Base-by-base conservation (phyloP, 106 monocot genomes). In the Dendrobium chrysotoxum region DNA sequence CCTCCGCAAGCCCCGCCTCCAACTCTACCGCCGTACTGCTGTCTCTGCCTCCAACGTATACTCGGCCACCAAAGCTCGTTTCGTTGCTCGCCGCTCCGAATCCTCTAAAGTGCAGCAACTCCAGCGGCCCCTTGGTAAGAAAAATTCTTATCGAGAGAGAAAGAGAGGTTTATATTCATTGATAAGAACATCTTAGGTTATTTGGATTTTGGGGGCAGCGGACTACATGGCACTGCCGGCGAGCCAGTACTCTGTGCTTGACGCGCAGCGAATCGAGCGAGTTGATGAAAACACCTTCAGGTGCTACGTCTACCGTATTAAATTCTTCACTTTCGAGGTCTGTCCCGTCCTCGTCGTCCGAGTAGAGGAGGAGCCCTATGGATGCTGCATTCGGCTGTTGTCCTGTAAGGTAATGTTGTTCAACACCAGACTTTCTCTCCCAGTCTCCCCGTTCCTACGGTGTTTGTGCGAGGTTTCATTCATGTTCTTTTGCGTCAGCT, bases 231-330 rank as follows among this genome's bases (percentile, higher is more conserved):
- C 84, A 25, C 73, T 97, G 80, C 96, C 96, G 40, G 94, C 92
- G 78, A 97, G 96, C 79, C 96, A 97, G 85, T 97, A 97, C 90
- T 97, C 96, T 17, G 96, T 97, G 23, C 86, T 97, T 30, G 96
- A 97, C 79, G 96, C 96, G 75, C 90, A 97, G 90, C 74, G 96
- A 68, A 97, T 97, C 80, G 96, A 94, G 84, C 86, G 96, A 6
- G 85, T 97, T 0, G 92, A 97, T 31, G 94, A 94, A 0, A 92
- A 90, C 81, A 94, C 94, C 61, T 94, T 97, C 83, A 77, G 92
- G 76, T 97, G 96, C 75, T 92, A 89, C 77, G 94, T 97, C 5
- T 92, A 97, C 79, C 84, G 84, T 5, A 35, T 97, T 66, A 92
- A 94, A 90, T 97, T 97, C 89, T 94, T 97, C 76, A 54, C 87